These are phyloP conservation scores for Neurospora tetrasperma DNA, from an alignment of 495 filamentous ascomycete genomes.

Conservation along the genomic window DNA sequence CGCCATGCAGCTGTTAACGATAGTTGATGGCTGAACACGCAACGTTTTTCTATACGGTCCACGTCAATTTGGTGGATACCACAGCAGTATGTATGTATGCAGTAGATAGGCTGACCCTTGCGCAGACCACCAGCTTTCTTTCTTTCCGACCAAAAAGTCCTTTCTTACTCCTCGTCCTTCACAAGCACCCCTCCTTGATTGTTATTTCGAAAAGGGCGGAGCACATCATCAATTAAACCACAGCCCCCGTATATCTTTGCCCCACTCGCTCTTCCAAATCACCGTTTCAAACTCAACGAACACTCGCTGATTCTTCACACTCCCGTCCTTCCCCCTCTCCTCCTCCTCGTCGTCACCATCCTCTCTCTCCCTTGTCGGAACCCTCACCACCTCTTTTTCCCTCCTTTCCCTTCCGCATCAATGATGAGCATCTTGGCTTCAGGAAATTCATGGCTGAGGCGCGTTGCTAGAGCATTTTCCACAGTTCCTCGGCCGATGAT, in stretches of 20 bases:
- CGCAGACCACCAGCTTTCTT: neutral
- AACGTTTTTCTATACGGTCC: neutral
- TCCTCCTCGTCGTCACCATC: too few species aligned
- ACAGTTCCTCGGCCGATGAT: conserved; percentile 2
- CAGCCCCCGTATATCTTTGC: too few species aligned
- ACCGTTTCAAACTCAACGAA: neutral
- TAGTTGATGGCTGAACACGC: too few species aligned
- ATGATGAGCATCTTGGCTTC: conserved; percentile 33
- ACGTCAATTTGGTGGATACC: neutral
- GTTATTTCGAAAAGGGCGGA: too few species aligned
- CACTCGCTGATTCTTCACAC: neutral
- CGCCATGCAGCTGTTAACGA: conserved; percentile 5
- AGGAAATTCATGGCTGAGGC: neutral
- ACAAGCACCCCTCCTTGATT: neutral
- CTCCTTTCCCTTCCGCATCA: neutral
- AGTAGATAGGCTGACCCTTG: neutral
- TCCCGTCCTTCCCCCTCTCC: neutral
- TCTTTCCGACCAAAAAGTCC: neutral
- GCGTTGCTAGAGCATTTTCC: conserved; percentile 23
- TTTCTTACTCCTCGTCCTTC: neutral
- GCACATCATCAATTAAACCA: too few species aligned
- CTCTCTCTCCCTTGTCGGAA: too few species aligned
- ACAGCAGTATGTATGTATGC: too few species aligned
- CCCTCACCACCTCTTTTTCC: neutral
- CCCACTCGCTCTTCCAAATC: too few species aligned